Evolutionary conservation across 192 early-diverging fungal genomes (phyloP).

Genomic region (Coemansia sp.): DNA sequence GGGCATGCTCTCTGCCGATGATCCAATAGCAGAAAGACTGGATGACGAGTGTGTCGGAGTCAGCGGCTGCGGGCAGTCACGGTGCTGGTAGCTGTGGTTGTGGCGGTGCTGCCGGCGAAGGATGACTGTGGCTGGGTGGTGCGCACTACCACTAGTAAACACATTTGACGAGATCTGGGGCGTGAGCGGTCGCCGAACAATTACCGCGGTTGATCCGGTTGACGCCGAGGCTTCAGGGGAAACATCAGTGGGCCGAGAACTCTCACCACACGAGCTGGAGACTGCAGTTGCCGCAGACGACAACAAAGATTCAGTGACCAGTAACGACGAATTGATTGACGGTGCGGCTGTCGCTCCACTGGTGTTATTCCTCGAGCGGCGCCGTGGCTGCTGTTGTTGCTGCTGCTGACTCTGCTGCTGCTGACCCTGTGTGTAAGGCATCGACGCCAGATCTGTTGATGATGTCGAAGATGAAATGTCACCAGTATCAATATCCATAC

Average conservation of each 20-base stretch:
- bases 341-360: conserved; percentile 21
- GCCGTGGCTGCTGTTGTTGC: conserved; percentile 17
- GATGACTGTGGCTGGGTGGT: conserved; percentile 24
- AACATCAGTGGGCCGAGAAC: neutral
- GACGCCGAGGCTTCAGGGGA: conserved; percentile 4
- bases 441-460: conserved; percentile 30
- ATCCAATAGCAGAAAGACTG: conserved; percentile 15
- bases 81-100: conserved; percentile 35
- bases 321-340: conserved; percentile 17
- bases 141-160: conserved; percentile 9
- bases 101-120: conserved; percentile 35
- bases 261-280: neutral
- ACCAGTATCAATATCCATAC: conserved; percentile 12
- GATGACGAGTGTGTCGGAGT: conserved; percentile 45
- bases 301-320: conserved; percentile 8
- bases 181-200: conserved; percentile 43
- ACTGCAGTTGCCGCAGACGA: neutral
- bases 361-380: conserved; percentile 33
- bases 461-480: conserved; percentile 21
- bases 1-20: conserved; percentile 4
- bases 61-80: conserved; percentile 37
- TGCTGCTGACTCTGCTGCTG: conserved; percentile 14
- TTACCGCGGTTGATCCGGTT: conserved; percentile 7
- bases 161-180: conserved; percentile 33
- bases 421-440: conserved; percentile 15